These are phyloP conservation scores for Betula pendula DNA, from an alignment of 306 rosid genomes.

Conservation along the genomic window DNA sequence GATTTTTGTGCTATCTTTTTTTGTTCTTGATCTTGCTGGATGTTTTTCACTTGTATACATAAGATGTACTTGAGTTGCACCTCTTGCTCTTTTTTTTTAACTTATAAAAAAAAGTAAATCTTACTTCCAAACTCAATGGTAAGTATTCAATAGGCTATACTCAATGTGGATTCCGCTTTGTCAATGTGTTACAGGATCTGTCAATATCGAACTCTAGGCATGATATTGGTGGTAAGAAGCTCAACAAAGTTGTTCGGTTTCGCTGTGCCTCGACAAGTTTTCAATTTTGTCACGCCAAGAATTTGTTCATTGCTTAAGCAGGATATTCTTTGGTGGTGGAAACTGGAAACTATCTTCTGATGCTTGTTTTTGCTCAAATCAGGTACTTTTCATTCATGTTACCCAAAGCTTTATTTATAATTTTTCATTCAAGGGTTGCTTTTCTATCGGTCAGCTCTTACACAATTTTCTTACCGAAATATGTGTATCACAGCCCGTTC, in stretches of 20 bases:
- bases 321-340: background rate
- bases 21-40: too few relatives aligned
- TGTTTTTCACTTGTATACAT: too few relatives aligned
- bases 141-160: too few relatives aligned
- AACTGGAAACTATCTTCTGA: background rate
- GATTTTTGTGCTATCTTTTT: too few relatives aligned
- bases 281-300: background rate
- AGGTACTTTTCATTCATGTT: background rate
- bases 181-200: background rate
- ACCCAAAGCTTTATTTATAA: background rate
- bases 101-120: too few relatives aligned
- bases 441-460: too few relatives aligned
- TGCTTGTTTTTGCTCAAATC: background rate
- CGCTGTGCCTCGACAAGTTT: background rate
- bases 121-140: too few relatives aligned
- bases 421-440: too few relatives aligned
- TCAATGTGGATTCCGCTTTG: background rate
- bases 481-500: background rate
- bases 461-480: too few relatives aligned
- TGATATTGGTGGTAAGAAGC: background rate
- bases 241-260: background rate
- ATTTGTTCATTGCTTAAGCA: background rate
- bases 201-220: background rate
- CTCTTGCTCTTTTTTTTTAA: too few relatives aligned
- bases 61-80: too few relatives aligned